Conservation (phyloP, 495 filamentous ascomycete genomes). For the Collariella sp. region DNA sequence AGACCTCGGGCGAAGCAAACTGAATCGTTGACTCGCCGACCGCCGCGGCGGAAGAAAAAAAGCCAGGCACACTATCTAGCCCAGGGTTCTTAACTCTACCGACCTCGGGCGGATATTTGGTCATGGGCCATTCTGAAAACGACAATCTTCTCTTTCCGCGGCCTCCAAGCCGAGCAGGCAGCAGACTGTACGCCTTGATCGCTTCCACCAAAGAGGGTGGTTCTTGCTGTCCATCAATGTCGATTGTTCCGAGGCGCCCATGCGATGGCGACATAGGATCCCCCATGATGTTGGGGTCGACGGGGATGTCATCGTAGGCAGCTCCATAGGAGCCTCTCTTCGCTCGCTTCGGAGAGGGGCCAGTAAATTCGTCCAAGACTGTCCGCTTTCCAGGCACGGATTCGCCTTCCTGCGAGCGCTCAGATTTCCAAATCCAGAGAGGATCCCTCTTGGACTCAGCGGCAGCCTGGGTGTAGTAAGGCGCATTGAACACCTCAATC, state of each 20-base stretch:
- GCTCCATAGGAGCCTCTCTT: not conserved
- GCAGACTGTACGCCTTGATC: slow-evolving; percentile 23
- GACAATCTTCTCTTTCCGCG: slow-evolving; percentile 6
- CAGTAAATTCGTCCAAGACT: slow-evolving; percentile 5
- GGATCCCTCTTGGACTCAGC: slow-evolving; percentile 12
- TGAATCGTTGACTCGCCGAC: not conserved
- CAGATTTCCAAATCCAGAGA: slow-evolving; percentile 13
- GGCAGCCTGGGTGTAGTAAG: slow-evolving; percentile 25
- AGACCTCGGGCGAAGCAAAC: not conserved
- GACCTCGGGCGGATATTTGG: slow-evolving; percentile 18
- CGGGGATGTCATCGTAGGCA: slow-evolving; percentile 6
- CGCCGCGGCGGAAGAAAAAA: slow-evolving; percentile 11
- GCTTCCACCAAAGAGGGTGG: slow-evolving; percentile 23
- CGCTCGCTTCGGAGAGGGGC: slow-evolving; percentile 13
- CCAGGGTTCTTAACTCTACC: slow-evolving; percentile 26
- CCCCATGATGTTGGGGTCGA: slow-evolving; percentile 10
- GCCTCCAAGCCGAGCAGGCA: slow-evolving; percentile 18
- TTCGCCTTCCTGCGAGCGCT: not conserved
- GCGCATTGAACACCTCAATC: slow-evolving; percentile 30
- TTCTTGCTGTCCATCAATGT: not conserved
- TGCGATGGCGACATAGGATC: not conserved
- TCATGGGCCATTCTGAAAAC: slow-evolving; percentile 6
- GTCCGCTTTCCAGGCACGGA: slow-evolving; percentile 11
- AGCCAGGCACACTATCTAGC: slow-evolving; percentile 22
- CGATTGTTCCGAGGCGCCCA: not conserved